These are phyloP conservation scores for Pulicaria dysenterica DNA, from an alignment of 129 eudicot genomes.

Conservation along the genomic window DNA sequence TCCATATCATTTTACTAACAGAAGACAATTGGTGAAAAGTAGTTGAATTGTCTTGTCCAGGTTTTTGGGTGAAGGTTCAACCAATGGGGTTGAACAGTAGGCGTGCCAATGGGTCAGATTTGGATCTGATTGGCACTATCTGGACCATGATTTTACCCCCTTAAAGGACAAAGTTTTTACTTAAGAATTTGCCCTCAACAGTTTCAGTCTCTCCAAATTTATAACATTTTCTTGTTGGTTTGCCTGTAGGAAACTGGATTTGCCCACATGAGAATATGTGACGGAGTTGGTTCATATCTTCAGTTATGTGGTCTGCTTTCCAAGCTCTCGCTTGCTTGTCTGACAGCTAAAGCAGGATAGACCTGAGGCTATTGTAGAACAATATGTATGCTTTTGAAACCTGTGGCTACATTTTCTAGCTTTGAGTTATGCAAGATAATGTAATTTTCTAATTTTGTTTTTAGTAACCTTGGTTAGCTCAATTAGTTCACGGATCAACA, in stretches of 20 bases:
- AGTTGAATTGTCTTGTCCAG: background rate
- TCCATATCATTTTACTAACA: background rate
- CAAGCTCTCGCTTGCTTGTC: conserved; percentile 70
- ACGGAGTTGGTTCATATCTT: conserved; percentile 98
- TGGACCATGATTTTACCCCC: background rate
- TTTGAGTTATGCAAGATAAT: background rate
- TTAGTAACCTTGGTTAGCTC: conserved; percentile 6
- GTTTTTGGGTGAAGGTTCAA: background rate
- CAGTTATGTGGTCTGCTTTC: conserved; percentile 91
- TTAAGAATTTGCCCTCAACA: background rate
- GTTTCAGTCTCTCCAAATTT: background rate
- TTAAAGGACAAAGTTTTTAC: background rate
- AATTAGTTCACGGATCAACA: background rate
- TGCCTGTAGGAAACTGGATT: conserved; percentile 87
- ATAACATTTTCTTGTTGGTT: background rate
- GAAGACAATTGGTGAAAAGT: background rate
- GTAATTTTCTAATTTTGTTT: background rate
- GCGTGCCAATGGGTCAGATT: background rate
- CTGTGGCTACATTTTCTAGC: background rate
- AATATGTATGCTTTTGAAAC: conserved; percentile 2
- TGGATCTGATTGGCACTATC: background rate
- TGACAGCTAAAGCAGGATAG: conserved; percentile 80
- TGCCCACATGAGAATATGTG: conserved; percentile 98
- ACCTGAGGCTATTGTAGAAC: conserved; percentile 15
- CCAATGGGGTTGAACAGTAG: background rate